Evolutionary conservation across 192 early-diverging fungal species (phyloP).

Genomic region (Podila verticillata): DNA sequence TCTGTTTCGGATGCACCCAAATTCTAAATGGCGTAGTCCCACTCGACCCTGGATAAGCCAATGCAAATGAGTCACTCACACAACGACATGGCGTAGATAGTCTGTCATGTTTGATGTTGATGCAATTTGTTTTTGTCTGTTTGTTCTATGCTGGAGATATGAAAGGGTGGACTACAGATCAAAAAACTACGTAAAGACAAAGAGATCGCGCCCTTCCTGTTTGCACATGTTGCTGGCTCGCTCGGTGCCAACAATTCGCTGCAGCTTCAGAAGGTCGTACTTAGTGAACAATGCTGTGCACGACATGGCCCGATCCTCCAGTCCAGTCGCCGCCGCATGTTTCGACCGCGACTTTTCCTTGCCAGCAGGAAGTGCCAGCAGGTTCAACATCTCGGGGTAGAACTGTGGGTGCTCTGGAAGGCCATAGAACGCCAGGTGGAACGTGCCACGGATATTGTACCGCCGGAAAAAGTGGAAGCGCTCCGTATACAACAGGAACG

Average conservation of each 20-base stretch:
- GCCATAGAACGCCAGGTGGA: constrained; percentile 90
- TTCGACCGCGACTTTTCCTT: constrained; percentile 54
- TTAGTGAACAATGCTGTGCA: constrained; percentile 78
- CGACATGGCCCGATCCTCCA: constrained; percentile 65
- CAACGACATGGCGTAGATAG: too few relatives aligned
- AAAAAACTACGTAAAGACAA: constrained; percentile 44
- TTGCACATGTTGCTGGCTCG: constrained; percentile 78
- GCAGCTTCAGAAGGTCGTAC: constrained; percentile 88
- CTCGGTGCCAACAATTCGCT: constrained; percentile 87
- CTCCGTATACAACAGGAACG: constrained; percentile 89
- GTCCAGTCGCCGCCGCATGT: constrained; percentile 50
- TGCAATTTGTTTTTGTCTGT: too few relatives aligned
- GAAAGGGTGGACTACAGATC: not conserved
- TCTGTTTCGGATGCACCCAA: too few relatives aligned
- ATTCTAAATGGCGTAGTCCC: too few relatives aligned
- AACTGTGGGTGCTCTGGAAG: constrained; percentile 87
- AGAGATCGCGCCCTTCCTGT: constrained; percentile 61
- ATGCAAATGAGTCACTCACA: too few relatives aligned
- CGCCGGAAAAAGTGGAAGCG: constrained; percentile 96
- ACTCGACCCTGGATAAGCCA: too few relatives aligned
- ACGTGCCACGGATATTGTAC: constrained; percentile 84
- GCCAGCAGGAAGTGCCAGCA: constrained; percentile 63
- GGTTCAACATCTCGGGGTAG: constrained; percentile 92
- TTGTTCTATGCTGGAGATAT: not conserved
- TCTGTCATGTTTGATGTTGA: too few relatives aligned